These are phyloP conservation scores for Cercospora zeae-maydis DNA, from an alignment of 2,329 filamentous ascomycete species.

Conservation along the genomic window DNA sequence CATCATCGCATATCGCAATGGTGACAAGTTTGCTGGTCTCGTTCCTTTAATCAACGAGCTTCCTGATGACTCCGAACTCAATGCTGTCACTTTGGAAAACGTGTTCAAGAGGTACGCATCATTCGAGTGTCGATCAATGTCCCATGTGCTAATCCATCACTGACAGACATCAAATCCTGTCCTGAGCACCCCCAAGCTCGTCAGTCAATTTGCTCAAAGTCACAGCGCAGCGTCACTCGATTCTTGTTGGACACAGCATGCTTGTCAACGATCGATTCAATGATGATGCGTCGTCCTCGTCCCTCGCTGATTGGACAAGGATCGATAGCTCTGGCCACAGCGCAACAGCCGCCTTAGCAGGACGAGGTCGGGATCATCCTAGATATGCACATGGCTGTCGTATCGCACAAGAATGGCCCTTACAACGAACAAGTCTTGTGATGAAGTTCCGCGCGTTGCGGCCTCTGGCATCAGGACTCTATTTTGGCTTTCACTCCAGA, in stretches of 20 bases:
- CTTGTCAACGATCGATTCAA: neutral
- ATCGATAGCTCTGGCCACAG: neutral
- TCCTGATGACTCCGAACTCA: conserved; percentile 56
- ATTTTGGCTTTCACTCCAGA: neutral
- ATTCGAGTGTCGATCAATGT: neutral
- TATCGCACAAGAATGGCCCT: neutral
- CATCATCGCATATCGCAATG: conserved; percentile 81
- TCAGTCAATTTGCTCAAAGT: neutral
- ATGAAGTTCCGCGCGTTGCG: too few species aligned
- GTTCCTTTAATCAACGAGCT: conserved; percentile 85
- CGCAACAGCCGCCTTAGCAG: neutral
- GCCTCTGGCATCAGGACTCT: neutral
- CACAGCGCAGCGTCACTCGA: neutral
- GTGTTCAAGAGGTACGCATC: conserved; percentile 50
- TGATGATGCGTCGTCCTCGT: neutral
- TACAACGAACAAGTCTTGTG: neutral
- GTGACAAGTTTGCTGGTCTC: conserved; percentile 85
- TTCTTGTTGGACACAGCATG: neutral
- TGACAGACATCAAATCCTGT: conserved; percentile 4
- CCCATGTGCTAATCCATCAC: neutral
- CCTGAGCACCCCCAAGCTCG: neutral
- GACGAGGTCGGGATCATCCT: neutral
- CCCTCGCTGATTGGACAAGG: neutral
- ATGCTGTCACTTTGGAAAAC: conserved; percentile 54
- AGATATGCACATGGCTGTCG: neutral